Base-by-base conservation (phyloP, 345 rosid species). In the Salix koriyanagi region DNA sequence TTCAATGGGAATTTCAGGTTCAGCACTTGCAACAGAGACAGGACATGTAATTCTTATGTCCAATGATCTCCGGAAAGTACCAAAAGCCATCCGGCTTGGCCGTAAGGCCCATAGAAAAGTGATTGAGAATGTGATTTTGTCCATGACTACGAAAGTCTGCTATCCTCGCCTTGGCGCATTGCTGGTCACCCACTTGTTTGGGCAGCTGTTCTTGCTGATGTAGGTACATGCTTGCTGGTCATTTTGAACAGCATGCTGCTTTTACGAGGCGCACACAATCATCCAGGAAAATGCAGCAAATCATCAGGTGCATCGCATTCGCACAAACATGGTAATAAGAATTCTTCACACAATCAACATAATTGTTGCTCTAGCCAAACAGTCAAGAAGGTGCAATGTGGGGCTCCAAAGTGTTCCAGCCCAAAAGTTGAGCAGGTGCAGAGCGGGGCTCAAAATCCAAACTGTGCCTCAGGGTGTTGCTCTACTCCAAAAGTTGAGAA, bases 171-270 rank as follows among this genome's bases (percentile, higher is more conserved):
- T 77, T 92, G 89, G 97, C 95, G n/a, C 1, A 74, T 93, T 62
- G 91, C 91, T 11, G 99, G 97, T 65, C 88, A 96, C 60, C 99
- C 99, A 0, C 67, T 92, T 48, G 79, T 96, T 52, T 96, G 98
- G 98, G 94, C 92, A 0, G 99, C 98, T 6, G 97, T 92, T 75
- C 92, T 93, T 56, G 86, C 93, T 0, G 99, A 96, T 83, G 92
- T 89, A 0, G 99, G 99, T 1, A 91, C 98, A 26, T 96, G 98
- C 83, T 6, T 96, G 71, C 73, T 96, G 2, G 99, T 96, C 73
- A 92, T 96, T 18, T 72, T 88, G 2, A 96, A 91, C 76, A 96
- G 99, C 77, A 94, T 90, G 99, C 81, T 86, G 37, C 85, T 94
- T 52, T 77, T 96, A 41, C 82, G 76, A 4, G 67, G 48, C 12